Evolutionary conservation across 768 basidiomycete species (phyloP).

Genomic region (Tephrocybe sp.): DNA sequence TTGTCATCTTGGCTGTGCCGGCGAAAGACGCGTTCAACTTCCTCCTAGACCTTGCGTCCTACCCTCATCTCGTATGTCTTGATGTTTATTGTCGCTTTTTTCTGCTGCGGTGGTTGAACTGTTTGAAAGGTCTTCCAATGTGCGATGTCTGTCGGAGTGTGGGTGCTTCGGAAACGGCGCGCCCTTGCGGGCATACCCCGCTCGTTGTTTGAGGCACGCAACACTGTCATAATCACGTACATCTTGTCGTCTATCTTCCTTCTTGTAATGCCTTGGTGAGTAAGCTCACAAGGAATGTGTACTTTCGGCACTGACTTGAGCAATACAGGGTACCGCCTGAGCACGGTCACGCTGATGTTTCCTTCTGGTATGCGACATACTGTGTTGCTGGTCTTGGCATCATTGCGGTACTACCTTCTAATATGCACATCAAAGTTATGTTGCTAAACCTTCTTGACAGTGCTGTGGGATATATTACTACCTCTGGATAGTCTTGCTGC

Average conservation of each 20-base stretch:
- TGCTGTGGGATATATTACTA: conserved; percentile 34
- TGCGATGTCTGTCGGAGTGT: conserved; percentile 29
- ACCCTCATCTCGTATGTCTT: conserved; percentile 32
- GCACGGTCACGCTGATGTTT: conserved; percentile 35
- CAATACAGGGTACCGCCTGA: conserved; percentile 32
- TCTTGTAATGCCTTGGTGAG: conserved; percentile 33
- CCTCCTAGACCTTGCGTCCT: conserved; percentile 38
- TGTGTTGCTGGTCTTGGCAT: conserved; percentile 30
- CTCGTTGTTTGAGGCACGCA: conserved; percentile 26
- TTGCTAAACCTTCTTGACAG: conserved; percentile 14
- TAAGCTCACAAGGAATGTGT: not conserved
- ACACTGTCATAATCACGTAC: conserved; percentile 23
- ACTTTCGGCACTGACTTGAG: not conserved
- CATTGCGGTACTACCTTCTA: conserved; percentile 21
- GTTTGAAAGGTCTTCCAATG: conserved; percentile 34
- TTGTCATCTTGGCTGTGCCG: conserved; percentile 41
- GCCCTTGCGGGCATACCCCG: conserved; percentile 18
- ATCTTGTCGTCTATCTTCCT: conserved; percentile 28
- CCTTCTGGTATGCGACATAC: conserved; percentile 40
- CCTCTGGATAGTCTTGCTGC: conserved; percentile 45
- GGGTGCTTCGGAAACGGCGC: conserved; percentile 29
- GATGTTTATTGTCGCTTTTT: conserved; percentile 1
- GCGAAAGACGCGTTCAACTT: conserved; percentile 39
- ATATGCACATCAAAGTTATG: not conserved
- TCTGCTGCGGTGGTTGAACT: too few relatives aligned